Percentiles rank a stretch among this genome's conserved stretches.
Conservation (phyloP, 371 early-diverging fungal species). For the Mucor mucedo region DNA sequence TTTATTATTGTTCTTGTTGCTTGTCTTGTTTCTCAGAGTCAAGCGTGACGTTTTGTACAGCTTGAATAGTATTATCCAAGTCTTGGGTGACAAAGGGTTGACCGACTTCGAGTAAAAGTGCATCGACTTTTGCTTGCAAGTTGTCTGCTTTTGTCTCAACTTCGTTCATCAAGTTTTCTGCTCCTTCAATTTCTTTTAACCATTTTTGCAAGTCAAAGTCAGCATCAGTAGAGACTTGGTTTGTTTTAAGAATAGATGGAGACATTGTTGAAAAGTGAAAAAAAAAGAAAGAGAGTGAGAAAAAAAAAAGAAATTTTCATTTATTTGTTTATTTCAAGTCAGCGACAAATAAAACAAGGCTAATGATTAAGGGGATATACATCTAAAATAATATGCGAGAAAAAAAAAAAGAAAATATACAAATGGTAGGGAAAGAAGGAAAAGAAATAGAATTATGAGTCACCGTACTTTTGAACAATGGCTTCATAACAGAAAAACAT, state of each 20-base stretch:
- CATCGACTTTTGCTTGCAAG: slow-evolving; percentile 47
- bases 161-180: slow-evolving; percentile 46
- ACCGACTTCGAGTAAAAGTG: slow-evolving; percentile 38
- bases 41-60: neutral
- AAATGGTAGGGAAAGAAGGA: neutral
- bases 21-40: slow-evolving; percentile 3
- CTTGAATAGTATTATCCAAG: neutral
- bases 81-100: neutral
- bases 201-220: slow-evolving; percentile 44
- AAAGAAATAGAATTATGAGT: neutral
- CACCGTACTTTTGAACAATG: slow-evolving; percentile 66
- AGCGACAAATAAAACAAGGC: neutral
- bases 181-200: slow-evolving; percentile 49
- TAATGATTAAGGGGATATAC: neutral
- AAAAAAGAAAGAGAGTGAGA: slow-evolving; percentile 5
- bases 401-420: neutral
- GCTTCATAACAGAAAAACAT: slow-evolving; percentile 94
- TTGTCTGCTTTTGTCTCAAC: slow-evolving; percentile 44
- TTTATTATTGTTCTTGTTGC: slow-evolving; percentile 4
- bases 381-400: neutral
- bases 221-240: slow-evolving; percentile 8
- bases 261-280: slow-evolving; percentile 9
- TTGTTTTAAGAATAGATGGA: slow-evolving; percentile 17
- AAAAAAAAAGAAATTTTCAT: neutral
- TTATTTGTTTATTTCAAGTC: neutral